phyloP scores from a whole-genome alignment of 495 filamentous ascomycete genomes.

The Talaromyces trachyspermus region DNA sequence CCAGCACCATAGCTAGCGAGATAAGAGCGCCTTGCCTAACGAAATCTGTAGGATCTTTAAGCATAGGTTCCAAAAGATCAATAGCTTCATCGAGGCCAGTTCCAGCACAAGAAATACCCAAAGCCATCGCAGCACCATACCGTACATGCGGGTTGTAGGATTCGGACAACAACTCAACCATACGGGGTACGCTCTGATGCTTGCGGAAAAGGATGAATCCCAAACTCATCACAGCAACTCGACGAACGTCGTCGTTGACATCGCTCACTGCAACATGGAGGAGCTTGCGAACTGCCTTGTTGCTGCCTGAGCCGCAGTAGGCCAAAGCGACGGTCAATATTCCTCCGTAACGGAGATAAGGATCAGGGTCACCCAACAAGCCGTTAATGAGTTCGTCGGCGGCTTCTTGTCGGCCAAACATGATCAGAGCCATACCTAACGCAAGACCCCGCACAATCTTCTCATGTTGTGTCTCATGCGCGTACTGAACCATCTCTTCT shows the following conservation, averaged over 20 bases:
- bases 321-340: slow-evolving; percentile 98
- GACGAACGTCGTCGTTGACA: slow-evolving; percentile 94
- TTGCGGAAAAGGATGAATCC: slow-evolving; percentile 99
- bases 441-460: slow-evolving; percentile 96
- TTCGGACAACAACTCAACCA: slow-evolving; percentile 98
- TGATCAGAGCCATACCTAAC: slow-evolving; percentile 95
- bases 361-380: slow-evolving; percentile 87
- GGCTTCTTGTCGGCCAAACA: slow-evolving; percentile 92
- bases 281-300: slow-evolving; percentile 97
- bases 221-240: slow-evolving; percentile 95
- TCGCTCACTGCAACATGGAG: slow-evolving; percentile 96
- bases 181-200: slow-evolving; percentile 91
- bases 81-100: slow-evolving; percentile 96
- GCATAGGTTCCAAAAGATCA: slow-evolving; percentile 96
- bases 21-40: slow-evolving; percentile 97
- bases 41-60: slow-evolving; percentile 98
- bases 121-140: slow-evolving; percentile 96
- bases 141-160: slow-evolving; percentile 99
- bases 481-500: slow-evolving; percentile 94
- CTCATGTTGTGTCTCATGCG: slow-evolving; percentile 96
- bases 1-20: slow-evolving; percentile 90
- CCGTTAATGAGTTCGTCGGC: slow-evolving; percentile 92
- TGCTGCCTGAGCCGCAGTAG: slow-evolving; percentile 94
- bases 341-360: slow-evolving; percentile 90
- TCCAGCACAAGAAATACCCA: slow-evolving; percentile 96